Base-by-base conservation (phyloP, 768 basidiomycete genomes). In the Calocybe indica region DNA sequence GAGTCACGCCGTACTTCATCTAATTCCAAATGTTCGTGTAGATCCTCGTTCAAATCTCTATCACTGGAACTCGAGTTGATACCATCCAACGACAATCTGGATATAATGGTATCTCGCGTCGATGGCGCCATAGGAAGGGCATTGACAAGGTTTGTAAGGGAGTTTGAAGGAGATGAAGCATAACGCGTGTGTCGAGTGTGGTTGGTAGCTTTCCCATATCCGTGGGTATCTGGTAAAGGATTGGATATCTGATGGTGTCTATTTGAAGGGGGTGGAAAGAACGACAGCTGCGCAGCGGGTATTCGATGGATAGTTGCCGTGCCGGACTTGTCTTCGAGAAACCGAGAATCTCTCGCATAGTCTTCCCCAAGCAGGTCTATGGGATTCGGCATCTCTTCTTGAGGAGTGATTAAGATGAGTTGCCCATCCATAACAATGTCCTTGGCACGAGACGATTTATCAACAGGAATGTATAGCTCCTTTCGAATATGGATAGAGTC, bases 401-500 rank as follows among this genome's bases (percentile, higher is more conserved):
- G 55, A 7, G 62, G 55, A 28, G 62, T 56, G 28, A 62, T 42
- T 15, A 57, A 59, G 45, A 62, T 64, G 37, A 64, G 54, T 22
- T 52, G 56, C 40, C 51, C 42, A 48, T 62, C 56, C 31, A 53
- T 49, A 37, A 64, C 45, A 46, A 57, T 62, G 46, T 73, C 68
- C 37, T 62, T 69, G 40, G 74, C 67, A 15, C 74, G 74, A 30
- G 74, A 68, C 15, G 80, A 73, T 52, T 73, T 73, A 43, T 84
- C 79, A 33, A 85, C 58, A 0, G 94, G 92, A 48, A 98, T 85
- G 57, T 88, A 83, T 33, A 96, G 79, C 5, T 80, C 72, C 40
- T 82, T 82, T 29, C 94, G 86, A 32, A 93, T 76, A 66, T 95
- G 91, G 40, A 99, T 88, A 1, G 91, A 78, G 61, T 98, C 96